Base-by-base conservation (phyloP, 1,139 yeast species). In the Groenewaldozyma auringiensis region DNA sequence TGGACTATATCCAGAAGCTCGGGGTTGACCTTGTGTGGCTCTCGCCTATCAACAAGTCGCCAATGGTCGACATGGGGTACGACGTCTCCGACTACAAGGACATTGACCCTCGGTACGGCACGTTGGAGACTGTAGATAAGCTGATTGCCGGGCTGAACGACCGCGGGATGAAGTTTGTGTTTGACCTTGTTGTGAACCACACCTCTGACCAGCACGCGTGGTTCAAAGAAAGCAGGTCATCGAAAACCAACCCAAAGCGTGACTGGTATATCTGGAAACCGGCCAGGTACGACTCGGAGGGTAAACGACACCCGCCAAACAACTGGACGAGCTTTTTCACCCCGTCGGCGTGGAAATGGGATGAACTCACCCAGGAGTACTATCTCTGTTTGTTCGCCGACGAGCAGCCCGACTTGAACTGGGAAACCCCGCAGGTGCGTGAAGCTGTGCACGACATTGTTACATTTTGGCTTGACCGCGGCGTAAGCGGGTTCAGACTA, bases 1-100 rank as follows among this genome's bases (percentile, higher is more conserved):
- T 77, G 49, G 80, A 75, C 61, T 75, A 78, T 58, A 60, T 78
- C 56, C 70, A 75, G 56, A 63, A 63, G 21, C 65, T 78, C 40
- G 82, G 82, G 1, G 68, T 68, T 20, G 79, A 75, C 50, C 68
- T 75, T 29, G 64, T 78, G 36, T 78, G 83, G 83, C 63, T 77
- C 48, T 72, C 76, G 25, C 83, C 83, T 34, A 72, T 74, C 68
- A 76, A 70, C 61, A 78, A 74, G 51, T 74, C 79, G 2, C 83
- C 83, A 2, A 78, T 74, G 56, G 75, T 73, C 40, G 83, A 78
- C 55, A 77, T 78, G 82, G 83, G 83, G 1, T 78, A 78, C 58
- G 83, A 78, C 56, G 75, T 78, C 53, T 65, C 75, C 34, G 74
- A 78, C 61, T 78, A 78, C 59, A 69, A 74, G 55, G 68, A 63